These are phyloP conservation scores for Prunella vulgaris DNA, from an alignment of 257 asterid genomes.

Conservation along the genomic window DNA sequence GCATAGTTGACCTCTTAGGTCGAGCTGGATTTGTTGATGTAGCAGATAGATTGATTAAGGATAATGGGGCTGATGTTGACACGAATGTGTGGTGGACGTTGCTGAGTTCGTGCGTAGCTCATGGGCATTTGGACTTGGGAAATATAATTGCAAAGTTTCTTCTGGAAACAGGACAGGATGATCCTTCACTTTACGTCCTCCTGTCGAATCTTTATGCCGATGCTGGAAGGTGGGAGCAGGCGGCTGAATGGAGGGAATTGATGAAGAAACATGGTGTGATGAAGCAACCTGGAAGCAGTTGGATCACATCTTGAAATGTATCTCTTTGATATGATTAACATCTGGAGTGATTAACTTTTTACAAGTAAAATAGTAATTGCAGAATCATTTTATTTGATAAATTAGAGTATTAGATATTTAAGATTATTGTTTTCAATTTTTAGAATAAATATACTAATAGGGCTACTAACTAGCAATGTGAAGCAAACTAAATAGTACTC, in stretches of 20 bases:
- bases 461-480: no score
- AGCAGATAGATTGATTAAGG: slow-evolving; percentile 49
- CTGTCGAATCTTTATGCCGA: slow-evolving; percentile 71
- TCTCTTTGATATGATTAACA: no score
- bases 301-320: slow-evolving; percentile 39
- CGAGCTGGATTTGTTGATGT: slow-evolving; percentile 69
- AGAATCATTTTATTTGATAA: no score
- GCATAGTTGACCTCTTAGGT: slow-evolving; percentile 70
- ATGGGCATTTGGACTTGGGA: slow-evolving; percentile 61
- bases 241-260: slow-evolving; percentile 61
- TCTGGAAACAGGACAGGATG: slow-evolving; percentile 48
- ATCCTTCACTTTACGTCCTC: slow-evolving; percentile 60
- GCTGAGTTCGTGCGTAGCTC: slow-evolving; percentile 62
- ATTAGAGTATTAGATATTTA: no score
- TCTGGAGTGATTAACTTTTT: no score
- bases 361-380: no score
- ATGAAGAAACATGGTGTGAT: slow-evolving; percentile 51
- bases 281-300: slow-evolving; percentile 78
- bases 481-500: no score
- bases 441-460: no score
- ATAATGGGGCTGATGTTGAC: slow-evolving; percentile 37
- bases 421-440: no score
- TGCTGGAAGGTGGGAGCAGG: slow-evolving; percentile 78
- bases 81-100: slow-evolving; percentile 74
- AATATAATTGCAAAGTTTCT: slow-evolving; percentile 50